Evolutionary conservation across 1,139 yeast genomes (phyloP), one percentile per base, ranked within the genome.

Genomic region (Yamadazyma dendronema): DNA sequence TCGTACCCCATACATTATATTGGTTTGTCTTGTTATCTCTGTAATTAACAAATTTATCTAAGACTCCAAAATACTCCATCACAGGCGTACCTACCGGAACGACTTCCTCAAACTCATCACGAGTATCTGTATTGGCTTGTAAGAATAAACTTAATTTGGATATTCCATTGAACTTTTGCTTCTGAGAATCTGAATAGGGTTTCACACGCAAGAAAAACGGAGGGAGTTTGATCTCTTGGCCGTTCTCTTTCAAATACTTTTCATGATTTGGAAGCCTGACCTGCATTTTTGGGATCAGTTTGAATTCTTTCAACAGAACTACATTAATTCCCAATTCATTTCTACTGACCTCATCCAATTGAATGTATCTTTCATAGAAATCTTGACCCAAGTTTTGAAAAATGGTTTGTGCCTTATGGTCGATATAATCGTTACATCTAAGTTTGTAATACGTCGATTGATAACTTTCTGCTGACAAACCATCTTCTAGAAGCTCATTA

Each of bases 1-100:
- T 81, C 13, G 88, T 79, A 0, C 96, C 96, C 76, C 89, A 79
- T n/a, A 75, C 59, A 43, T 79, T 62, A 56, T 88, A 90, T 54
- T 88, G 95, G 56, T 90, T 92, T 37, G 80, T 67, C 8, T 78
- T 70, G 48, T 87, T 86, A 6, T 61, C 55, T 24, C 77, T 71
- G 55, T 89, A 90, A 47, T 75, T 77, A 16, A 71, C 69, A 45
- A 80, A 80, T 35, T 76, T 67, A 49, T 81, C 83, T 4, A 89
- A 58, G 44, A 86, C 94, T 6, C 97, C 97, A 10, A 80, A 59
- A 44, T 80, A 74, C 50, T 87, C 92, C 25, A 77, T 67, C 3
- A 89, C 61, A 3, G 77, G 68, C 2, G 81, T 73, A 23, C 74
- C 77, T 33, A 68, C 63, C 0, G 78, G 72, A 1, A 79, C 56